Evolutionary conservation across 768 basidiomycete genomes (phyloP), one percentile per base, ranked within the genome.

Genomic region (Leucocoprinus sp.): DNA sequence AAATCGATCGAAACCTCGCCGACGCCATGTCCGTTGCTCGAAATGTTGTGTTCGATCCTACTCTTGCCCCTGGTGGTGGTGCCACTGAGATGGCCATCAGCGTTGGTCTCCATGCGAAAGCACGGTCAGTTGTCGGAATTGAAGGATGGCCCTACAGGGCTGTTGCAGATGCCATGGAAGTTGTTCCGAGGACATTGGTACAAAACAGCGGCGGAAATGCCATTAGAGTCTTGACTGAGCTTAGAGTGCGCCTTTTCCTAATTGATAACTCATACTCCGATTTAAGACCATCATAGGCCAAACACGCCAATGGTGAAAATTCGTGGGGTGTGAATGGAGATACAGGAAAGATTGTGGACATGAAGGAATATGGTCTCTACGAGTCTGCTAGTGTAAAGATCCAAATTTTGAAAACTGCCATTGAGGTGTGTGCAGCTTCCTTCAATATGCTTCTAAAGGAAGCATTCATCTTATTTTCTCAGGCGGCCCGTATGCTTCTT

Each of bases 311-410:
- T 43, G 93, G 93, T 2, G 87, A 93, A 56, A 64, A 84, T 58
- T 83, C 88, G 35, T 97, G 85, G 82, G 96, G 96, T 44, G 87
- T 99, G 29, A 83, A 98, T 54, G 96, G 95, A 18, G 88, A 97
- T 57, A 93, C 87, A 5, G 96, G 96, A 19, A 95, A 93, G 66
- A 82, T 93, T 31, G 87, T 87, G 33, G 90, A 97, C 61, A 97
- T 97, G 95, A 93, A 91, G 61, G 65, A 69, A 37, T 96, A 97
- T 61, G 93, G 93, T 1, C 67, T 99, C 49, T 90, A 90, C 54
- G 96, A 99, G 68, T 91, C 87, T 27, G 93, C 95, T 4, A 92
- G 90, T 53, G 95, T 99, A 59, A 98, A 98, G 85, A 84, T 95
- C 27, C 95, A 98, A 72, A 97, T 83, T 7, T 68, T 95, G 59